Conservation (phyloP, 139 green algal genomes). For the Closterium sp. region DNA sequence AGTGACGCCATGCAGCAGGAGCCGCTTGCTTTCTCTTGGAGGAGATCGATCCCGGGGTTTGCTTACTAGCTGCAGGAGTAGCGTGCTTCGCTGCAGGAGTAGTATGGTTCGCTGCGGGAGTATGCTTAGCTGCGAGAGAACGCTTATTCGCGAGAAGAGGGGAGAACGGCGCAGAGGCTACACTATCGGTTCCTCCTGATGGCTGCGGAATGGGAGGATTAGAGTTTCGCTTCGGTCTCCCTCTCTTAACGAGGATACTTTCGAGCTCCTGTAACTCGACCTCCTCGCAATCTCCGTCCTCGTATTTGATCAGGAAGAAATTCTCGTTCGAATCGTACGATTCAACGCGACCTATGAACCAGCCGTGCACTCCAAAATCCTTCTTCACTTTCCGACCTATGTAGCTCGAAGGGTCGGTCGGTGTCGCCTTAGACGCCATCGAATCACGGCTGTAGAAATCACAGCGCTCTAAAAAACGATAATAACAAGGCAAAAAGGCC, state of each 20-base stretch:
- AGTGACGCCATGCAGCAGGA: neutral
- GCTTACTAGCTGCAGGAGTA: neutral
- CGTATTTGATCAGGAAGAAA: conserved; percentile 14
- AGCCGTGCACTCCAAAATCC: conserved; percentile 7
- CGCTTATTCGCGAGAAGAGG: neutral
- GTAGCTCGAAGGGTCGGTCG: neutral
- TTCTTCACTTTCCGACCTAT: conserved; percentile 12
- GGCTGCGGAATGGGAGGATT: neutral
- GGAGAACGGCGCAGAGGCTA: neutral
- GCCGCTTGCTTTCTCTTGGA: neutral
- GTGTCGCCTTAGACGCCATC: neutral
- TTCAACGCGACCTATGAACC: conserved; percentile 2
- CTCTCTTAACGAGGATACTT: neutral
- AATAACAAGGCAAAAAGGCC: neutral
- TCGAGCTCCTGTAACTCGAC: conserved; percentile 16
- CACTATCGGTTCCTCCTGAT: neutral
- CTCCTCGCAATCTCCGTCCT: conserved; percentile 29
- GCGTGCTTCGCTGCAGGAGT: neutral
- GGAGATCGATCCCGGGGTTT: neutral
- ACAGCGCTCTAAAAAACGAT: neutral
- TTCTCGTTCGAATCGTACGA: neutral
- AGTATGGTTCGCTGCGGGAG: neutral
- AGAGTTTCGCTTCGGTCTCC: neutral
- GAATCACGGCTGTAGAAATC: neutral
- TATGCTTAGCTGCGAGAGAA: neutral